Conservation (phyloP, 2,329 filamentous ascomycete genomes). For the Coniochaeta hoffmannii region DNA sequence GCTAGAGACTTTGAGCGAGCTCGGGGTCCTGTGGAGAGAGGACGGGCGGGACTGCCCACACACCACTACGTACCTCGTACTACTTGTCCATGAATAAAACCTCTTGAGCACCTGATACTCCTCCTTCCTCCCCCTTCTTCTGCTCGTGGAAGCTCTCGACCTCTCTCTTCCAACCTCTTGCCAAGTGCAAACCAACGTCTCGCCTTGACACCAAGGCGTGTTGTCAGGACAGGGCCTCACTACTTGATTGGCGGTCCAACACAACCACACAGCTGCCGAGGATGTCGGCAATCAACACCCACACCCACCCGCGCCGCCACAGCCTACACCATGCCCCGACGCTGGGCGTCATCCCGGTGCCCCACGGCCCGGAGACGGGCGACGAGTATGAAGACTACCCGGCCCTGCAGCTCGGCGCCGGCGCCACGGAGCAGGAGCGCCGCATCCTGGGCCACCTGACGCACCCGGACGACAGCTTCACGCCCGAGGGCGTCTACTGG, state of each 20-base stretch:
- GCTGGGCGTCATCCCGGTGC: slow-evolving; percentile 47
- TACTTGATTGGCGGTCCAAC: background rate
- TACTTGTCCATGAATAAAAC: background rate
- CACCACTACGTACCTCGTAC: background rate
- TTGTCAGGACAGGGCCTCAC: background rate
- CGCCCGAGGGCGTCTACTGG: slow-evolving; percentile 80
- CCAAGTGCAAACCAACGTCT: background rate
- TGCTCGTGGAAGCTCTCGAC: background rate
- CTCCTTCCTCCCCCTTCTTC: background rate
- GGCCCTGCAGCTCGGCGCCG: slow-evolving; percentile 23
- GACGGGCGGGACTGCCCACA: too few relatives aligned
- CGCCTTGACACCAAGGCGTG: background rate
- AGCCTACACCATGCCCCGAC: slow-evolving; percentile 29
- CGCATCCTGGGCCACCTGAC: slow-evolving; percentile 71
- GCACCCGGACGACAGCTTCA: slow-evolving; percentile 83
- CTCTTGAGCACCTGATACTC: background rate
- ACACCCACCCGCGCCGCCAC: too few relatives aligned
- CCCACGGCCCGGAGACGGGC: slow-evolving; percentile 43
- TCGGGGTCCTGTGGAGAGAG: background rate
- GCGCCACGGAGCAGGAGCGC: slow-evolving; percentile 41
- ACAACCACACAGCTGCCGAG: background rate
- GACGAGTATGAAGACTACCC: slow-evolving; percentile 41
- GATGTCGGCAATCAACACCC: background rate
- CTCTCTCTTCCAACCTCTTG: background rate
- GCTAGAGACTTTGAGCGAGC: background rate